These are phyloP conservation scores for Mucor sp. DNA, from an alignment of 371 early-diverging fungal species.

Conservation along the genomic window DNA sequence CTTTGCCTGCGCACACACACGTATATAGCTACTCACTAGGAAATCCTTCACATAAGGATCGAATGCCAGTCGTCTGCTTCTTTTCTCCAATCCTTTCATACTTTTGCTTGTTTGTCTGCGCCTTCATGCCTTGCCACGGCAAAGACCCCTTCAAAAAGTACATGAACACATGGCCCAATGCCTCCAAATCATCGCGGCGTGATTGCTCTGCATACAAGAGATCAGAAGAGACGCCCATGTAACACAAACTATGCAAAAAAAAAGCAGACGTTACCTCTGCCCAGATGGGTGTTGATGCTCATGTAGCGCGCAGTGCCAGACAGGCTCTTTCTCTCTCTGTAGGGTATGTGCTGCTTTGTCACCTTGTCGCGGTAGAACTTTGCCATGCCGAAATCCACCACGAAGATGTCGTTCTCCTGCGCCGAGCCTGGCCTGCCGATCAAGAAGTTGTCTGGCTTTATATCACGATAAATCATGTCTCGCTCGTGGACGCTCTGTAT, in stretches of 20 bases:
- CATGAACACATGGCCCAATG: slow-evolving; percentile 91
- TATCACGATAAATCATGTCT: slow-evolving; percentile 96
- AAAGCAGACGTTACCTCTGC: slow-evolving; percentile 51
- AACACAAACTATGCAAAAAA: not conserved
- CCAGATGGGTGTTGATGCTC: slow-evolving; percentile 89
- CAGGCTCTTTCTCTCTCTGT: slow-evolving; percentile 77
- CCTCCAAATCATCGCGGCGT: slow-evolving; percentile 93
- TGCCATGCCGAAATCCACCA: slow-evolving; percentile 93
- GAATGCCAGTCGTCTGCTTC: slow-evolving; percentile 74
- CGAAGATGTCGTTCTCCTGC: slow-evolving; percentile 51
- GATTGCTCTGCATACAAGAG: slow-evolving; percentile 70
- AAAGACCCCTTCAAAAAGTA: slow-evolving; percentile 90
- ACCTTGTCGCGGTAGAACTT: slow-evolving; percentile 83
- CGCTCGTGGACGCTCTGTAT: slow-evolving; percentile 93
- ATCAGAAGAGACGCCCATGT: not conserved
- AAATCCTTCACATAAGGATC: slow-evolving; percentile 74
- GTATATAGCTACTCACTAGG: slow-evolving; percentile 50
- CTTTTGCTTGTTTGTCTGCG: slow-evolving; percentile 87
- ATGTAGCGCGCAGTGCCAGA: slow-evolving; percentile 94
- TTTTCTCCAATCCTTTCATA: slow-evolving; percentile 91
- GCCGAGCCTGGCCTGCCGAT: slow-evolving; percentile 67
- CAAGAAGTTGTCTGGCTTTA: slow-evolving; percentile 99
- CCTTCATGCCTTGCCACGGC: slow-evolving; percentile 95
- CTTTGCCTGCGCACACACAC: not conserved
- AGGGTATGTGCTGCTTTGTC: slow-evolving; percentile 84